A percentile compares a stretch with the other conserved stretches of the same genome.
These are phyloP conservation scores for Colletotrichum sp. DNA, from an alignment of 2,329 filamentous ascomycete species.

Conservation along the genomic window DNA sequence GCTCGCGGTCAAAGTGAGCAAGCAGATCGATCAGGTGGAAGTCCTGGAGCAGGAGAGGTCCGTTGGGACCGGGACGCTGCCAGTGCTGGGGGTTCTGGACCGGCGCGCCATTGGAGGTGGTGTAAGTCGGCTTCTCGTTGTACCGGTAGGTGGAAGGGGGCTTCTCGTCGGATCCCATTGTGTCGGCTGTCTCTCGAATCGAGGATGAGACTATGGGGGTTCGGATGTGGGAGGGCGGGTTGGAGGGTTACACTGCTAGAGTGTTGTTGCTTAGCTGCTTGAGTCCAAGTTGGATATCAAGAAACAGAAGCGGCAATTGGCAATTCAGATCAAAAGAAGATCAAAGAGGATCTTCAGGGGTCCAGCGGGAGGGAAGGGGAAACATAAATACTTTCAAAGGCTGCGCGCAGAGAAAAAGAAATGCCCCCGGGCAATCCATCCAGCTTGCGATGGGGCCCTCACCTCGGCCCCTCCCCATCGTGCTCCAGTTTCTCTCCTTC, in stretches of 20 bases:
- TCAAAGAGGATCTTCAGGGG: background rate
- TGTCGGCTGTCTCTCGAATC: constrained; percentile 24
- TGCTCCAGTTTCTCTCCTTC: background rate
- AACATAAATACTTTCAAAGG: constrained; percentile 4
- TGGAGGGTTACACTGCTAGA: background rate
- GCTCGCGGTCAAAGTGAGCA: constrained; percentile 57
- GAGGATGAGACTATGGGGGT: background rate
- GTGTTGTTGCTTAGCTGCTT: background rate
- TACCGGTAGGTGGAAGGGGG: constrained; percentile 55
- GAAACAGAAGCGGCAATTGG: background rate
- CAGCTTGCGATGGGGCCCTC: constrained; percentile 1
- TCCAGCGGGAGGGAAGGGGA: background rate
- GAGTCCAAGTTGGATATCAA: background rate
- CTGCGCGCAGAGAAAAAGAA: background rate
- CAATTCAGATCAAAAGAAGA: constrained; percentile 5
- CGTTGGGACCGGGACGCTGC: constrained; percentile 60
- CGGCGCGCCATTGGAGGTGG: constrained; percentile 64
- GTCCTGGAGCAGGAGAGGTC: constrained; percentile 67
- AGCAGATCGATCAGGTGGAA: constrained; percentile 70
- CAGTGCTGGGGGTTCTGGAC: constrained; percentile 52
- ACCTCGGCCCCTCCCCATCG: constrained; percentile 13
- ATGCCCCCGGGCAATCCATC: background rate
- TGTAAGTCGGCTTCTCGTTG: constrained; percentile 63
- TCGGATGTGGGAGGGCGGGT: background rate
- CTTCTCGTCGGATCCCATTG: constrained; percentile 48